A percentile compares a stretch with the other conserved stretches of the same genome.
phyloP scores from a whole-genome alignment of 495 filamentous ascomycete genomes.

The Talaromyces proteolyticus region DNA sequence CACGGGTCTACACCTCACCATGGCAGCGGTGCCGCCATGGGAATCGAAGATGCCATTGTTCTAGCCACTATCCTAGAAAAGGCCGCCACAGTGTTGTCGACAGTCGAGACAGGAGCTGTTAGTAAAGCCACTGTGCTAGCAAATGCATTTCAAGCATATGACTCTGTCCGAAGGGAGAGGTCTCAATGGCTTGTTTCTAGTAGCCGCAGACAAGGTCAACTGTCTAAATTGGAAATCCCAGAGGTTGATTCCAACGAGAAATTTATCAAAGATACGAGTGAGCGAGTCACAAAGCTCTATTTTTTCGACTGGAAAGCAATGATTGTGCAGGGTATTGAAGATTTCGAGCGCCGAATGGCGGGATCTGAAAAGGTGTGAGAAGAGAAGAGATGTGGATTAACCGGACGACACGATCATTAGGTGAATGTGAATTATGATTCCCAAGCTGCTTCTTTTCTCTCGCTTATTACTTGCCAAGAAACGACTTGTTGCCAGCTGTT shows the following conservation, averaged over 20 bases:
- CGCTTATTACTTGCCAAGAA: too few relatives aligned
- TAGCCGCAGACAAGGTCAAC: constrained; percentile 12
- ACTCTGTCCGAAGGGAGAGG: constrained; percentile 16
- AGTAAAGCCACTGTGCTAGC: neutral
- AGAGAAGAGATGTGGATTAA: too few relatives aligned
- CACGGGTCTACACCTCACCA: constrained; percentile 36
- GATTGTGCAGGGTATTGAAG: neutral
- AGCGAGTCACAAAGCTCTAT: neutral
- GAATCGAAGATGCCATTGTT: constrained; percentile 34
- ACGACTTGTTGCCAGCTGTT: too few relatives aligned
- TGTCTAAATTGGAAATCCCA: neutral
- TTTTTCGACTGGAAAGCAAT: neutral
- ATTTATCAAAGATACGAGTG: neutral
- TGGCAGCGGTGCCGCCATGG: constrained; percentile 34
- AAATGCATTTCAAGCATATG: constrained; percentile 9
- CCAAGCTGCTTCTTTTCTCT: too few relatives aligned
- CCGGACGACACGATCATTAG: too few relatives aligned
- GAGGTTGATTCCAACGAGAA: neutral
- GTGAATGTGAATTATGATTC: too few relatives aligned
- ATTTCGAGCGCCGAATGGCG: neutral
- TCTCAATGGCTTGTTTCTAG: constrained; percentile 26
- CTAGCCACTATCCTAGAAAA: constrained; percentile 34
- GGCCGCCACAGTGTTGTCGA: constrained; percentile 10
- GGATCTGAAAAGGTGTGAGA: too few relatives aligned
- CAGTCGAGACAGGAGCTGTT: constrained; percentile 8